phyloP scores from a whole-genome alignment of 768 basidiomycete genomes.

The Amanita exitialis region DNA sequence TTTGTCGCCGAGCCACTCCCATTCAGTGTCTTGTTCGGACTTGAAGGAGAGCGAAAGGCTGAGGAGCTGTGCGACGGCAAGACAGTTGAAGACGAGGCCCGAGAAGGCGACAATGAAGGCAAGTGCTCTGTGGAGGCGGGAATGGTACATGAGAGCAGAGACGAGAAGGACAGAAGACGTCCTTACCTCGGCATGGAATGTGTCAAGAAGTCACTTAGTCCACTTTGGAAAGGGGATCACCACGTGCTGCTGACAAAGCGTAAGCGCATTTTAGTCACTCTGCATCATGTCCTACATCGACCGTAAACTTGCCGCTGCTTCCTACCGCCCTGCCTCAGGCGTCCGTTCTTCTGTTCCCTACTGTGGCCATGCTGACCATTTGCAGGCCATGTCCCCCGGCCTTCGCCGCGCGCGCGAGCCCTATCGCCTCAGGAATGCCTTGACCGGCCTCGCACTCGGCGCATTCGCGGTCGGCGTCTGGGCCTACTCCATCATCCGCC shows the following conservation, averaged over 20 bases:
- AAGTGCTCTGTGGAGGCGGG: slow-evolving; percentile 14
- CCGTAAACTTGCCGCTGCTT: slow-evolving; percentile 29
- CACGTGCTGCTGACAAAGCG: background rate
- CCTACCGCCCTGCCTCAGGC: slow-evolving; percentile 44
- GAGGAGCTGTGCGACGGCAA: slow-evolving; percentile 14
- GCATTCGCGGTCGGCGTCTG: slow-evolving; percentile 77
- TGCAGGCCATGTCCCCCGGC: slow-evolving; percentile 76
- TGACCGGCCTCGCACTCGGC: slow-evolving; percentile 65
- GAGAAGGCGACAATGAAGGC: slow-evolving; percentile 18
- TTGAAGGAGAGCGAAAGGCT: slow-evolving; percentile 15
- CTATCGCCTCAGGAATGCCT: slow-evolving; percentile 66
- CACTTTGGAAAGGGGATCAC: background rate
- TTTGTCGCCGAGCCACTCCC: slow-evolving; percentile 10
- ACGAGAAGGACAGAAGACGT: slow-evolving; percentile 1
- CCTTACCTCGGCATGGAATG: slow-evolving; percentile 1
- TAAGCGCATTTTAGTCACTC: background rate
- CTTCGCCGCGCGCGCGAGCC: slow-evolving; percentile 82
- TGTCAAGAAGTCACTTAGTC: background rate
- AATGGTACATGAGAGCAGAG: background rate
- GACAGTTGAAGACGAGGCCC: slow-evolving; percentile 15
- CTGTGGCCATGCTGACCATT: background rate
- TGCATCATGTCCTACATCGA: slow-evolving; percentile 29
- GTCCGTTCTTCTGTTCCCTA: slow-evolving; percentile 20
- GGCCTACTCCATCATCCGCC: slow-evolving; percentile 86
- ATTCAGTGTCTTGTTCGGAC: slow-evolving; percentile 10